Percentiles rank a stretch among this genome's conserved stretches.
Evolutionary conservation across 768 basidiomycete species (phyloP).

Genomic region (Tylopilus balloui): DNA sequence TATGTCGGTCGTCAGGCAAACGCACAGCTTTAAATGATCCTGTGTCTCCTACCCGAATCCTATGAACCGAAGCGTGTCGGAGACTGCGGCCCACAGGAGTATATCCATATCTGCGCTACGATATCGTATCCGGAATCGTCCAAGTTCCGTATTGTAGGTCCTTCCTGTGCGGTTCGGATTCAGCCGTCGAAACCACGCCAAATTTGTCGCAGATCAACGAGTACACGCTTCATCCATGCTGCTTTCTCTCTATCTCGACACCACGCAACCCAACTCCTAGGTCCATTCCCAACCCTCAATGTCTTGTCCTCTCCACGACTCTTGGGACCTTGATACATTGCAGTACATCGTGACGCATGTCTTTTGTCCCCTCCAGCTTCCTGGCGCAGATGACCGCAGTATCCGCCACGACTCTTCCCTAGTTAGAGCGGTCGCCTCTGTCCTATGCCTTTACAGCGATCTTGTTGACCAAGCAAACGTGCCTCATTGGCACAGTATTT

Average conservation of each 20-base stretch:
- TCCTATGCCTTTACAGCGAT: constrained; percentile 16
- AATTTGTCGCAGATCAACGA: background rate
- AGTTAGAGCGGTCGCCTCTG: constrained; percentile 14
- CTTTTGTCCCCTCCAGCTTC: constrained; percentile 40
- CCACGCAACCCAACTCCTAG: background rate
- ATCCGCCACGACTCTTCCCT: constrained; percentile 27
- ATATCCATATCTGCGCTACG: background rate
- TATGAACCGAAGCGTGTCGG: background rate
- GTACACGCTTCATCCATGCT: background rate
- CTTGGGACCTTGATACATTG: background rate
- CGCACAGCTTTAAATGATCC: no score
- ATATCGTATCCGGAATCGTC: background rate
- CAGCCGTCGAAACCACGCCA: background rate
- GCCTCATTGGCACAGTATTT: constrained; percentile 30
- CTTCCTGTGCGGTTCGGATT: constrained; percentile 12
- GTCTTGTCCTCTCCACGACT: constrained; percentile 3
- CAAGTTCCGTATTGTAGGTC: background rate
- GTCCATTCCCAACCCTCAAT: background rate
- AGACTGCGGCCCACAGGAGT: background rate
- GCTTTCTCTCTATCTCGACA: background rate
- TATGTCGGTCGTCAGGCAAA: no score
- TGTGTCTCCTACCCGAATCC: background rate
- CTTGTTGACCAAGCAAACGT: constrained; percentile 4
- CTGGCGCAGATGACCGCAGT: constrained; percentile 33
- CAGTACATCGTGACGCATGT: constrained; percentile 40